Base-by-base conservation (phyloP, 139 green algal species). In the Chlorella sorokiniana region DNA sequence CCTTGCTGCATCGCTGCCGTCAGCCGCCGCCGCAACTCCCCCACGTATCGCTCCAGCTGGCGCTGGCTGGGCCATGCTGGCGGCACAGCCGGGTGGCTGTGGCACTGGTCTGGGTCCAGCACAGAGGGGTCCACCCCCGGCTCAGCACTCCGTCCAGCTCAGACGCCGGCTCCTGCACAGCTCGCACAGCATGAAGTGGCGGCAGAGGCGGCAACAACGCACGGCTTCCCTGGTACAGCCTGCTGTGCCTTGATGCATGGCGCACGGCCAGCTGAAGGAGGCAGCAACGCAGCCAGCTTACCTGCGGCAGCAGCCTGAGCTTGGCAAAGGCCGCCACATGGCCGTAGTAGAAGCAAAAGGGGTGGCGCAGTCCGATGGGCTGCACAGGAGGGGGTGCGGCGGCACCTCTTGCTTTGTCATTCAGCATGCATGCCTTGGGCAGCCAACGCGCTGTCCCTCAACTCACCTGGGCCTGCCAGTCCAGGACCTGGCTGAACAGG, bases 101-200 rank as follows among this genome's bases (percentile, higher is more conserved):
- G 89, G 74, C 90, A 94, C 44, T 83, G 63, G 18, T 52, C 63
- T 61, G 90, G 86, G 73, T 94, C 84, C 4, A 81, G 44, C 27
- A 91, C 78, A 65, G 63, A 59, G 23, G 90, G 90, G 80, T 94
- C 90, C n/a, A 94, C 31, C 90, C 90, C 9, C 90, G 67, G 6
- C 88, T 91, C 23, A 91, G 86, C 81, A 90, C 89, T 23, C 54
- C 9, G 69, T 94, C 90, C 38, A 90, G 33, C 0, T 54, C 10
- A 35, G 37, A 38, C 51, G 77, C 9, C 0, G 33, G 44, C 33
- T 71, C 40, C 71, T 78, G 71, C 35, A 72, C 1, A 1, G 33
- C 0, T 1, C 1, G 33, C 10, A 44, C 63, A 70, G 64, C 3
- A 8, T 7, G 22, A 35, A 35, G 5, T 33, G 56, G 56, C 11